phyloP scores from a whole-genome alignment of 1,139 yeast genomes.

The Candida glucosophila region DNA sequence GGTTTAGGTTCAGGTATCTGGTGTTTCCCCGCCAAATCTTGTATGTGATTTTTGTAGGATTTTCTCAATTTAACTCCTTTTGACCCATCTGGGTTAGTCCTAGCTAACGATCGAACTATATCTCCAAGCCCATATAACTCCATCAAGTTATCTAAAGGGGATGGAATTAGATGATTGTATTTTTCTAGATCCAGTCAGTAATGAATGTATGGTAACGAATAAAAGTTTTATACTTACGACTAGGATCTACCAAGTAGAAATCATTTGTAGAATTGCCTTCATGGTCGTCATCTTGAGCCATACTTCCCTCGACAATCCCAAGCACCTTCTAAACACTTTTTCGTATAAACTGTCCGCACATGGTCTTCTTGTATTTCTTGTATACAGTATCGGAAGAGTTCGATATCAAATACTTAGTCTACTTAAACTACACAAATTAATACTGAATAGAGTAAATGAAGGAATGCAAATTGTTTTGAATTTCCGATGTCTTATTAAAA shows the following conservation, averaged over 20 bases:
- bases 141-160: constrained; percentile 65
- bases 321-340: no score
- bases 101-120: constrained; percentile 71
- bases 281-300: constrained; percentile 2
- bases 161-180: constrained; percentile 47
- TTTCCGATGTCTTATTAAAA: no score
- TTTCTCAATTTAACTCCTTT: constrained; percentile 88
- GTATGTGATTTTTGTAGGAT: constrained; percentile 86
- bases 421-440: no score
- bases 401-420: no score
- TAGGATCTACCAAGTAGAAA: constrained; percentile 15
- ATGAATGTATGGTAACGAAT: constrained; percentile 1
- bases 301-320: constrained; percentile 1
- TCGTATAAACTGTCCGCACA: no score
- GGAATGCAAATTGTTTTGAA: no score
- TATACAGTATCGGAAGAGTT: no score
- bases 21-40: constrained; percentile 79
- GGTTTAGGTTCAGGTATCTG: constrained; percentile 51
- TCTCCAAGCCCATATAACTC: constrained; percentile 58
- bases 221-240: constrained; percentile 11
- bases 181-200: constrained; percentile 18
- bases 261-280: constrained; percentile 9
- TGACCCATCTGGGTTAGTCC: constrained; percentile 82
- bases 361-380: no score
- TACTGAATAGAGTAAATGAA: no score